Base-by-base conservation (phyloP, 768 basidiomycete genomes). In the Leccinum sublutescens region DNA sequence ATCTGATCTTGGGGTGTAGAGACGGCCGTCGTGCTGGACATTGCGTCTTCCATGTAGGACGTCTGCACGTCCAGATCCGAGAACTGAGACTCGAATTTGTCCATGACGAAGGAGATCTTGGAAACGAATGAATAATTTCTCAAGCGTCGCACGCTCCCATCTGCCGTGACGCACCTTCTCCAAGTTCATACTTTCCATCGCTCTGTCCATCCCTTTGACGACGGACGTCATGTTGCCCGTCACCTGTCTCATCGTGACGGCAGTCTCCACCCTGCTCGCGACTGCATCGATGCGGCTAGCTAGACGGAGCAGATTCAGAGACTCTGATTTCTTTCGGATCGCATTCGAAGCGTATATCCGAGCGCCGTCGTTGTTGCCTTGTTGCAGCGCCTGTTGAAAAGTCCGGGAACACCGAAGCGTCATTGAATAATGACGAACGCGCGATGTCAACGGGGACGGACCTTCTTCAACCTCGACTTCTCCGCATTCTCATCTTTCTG, bases 141-240 rank as follows among this genome's bases (percentile, higher is more conserved):
- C 43, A 29, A 51, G 14, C 49, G 14, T 33, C 15, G 50, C 14
- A 0, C 17, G 8, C 15, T 21, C 6, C 17, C 2, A 45, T 29
- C 55, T 11, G 14, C 17, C 33, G 25, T 23, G 27, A 78, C 86
- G 70, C 68, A 97, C 96, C 72, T 89, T 83, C 68, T 99, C 97
- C 57, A 98, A 83, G 78, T 99, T 98, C 97, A 99, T 99, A 75
- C 82, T 90, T 66, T 97, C 91, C 97, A 99, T 98, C 4, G 97
- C 97, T 71, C 89, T 92, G 73, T 99, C 97, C 97, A 99, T 98
- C 34, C 95, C 95, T 68, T 86, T 87, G 49, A 99, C 97, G 3
- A 98, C 97, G 36, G 88, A 88, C 15, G 93, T 88, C 96, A 99
- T 97, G 73, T 88, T 95, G 4, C 94, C 94, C 31, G 97, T 96